A percentile compares a stretch with the other conserved stretches of the same genome.
Evolutionary conservation across 805 yeast genomes (phyloP).

Genomic region (Metschnikowia amazonensis): DNA sequence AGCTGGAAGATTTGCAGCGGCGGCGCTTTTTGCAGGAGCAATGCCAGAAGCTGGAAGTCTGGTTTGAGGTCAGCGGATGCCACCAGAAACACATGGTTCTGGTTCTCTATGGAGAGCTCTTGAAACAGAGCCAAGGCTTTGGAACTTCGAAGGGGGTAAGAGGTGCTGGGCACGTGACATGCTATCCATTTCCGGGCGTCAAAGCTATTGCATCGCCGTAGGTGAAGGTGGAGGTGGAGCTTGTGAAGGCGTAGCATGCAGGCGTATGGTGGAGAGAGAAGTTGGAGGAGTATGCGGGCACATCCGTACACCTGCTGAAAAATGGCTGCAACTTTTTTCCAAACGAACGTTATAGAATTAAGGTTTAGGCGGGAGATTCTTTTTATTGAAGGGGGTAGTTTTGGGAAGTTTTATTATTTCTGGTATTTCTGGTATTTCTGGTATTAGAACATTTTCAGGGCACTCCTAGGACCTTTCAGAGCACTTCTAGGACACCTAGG

Average conservation of each 20-base stretch:
- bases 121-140: not conserved
- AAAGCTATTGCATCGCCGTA: conserved; percentile 1
- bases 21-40: conserved; percentile 6
- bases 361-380: no score
- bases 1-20: conserved; percentile 7
- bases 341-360: no score
- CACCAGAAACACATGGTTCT: not conserved
- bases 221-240: not conserved
- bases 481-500: no score
- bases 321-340: no score
- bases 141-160: not conserved
- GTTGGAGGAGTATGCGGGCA: no score
- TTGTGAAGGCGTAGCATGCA: conserved; percentile 1
- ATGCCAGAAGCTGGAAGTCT: conserved; percentile 4
- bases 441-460: no score
- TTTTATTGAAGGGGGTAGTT: no score
- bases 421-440: no score
- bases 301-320: no score
- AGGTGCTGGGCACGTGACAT: not conserved
- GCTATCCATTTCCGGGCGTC: not conserved
- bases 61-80: not conserved
- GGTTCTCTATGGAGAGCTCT: not conserved
- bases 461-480: no score
- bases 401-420: no score
- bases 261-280: not conserved